phyloP scores from a whole-genome alignment of 352 stramenopile genomes.

The Phytophthora sp. region DNA sequence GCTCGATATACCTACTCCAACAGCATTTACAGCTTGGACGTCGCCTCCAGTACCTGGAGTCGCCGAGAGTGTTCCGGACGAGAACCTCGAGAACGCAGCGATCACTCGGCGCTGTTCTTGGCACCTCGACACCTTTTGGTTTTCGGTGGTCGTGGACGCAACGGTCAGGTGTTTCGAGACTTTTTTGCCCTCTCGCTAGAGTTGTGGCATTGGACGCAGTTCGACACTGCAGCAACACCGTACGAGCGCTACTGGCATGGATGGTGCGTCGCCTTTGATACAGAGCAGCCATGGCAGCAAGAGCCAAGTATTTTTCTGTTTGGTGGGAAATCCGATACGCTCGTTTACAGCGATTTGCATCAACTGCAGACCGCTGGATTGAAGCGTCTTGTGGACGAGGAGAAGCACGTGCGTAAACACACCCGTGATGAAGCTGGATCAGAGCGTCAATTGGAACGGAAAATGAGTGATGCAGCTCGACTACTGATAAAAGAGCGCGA shows the following conservation, averaged over 20 bases:
- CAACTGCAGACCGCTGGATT: conserved; percentile 33
- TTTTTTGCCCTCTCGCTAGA: conserved; percentile 52
- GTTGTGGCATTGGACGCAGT: conserved; percentile 55
- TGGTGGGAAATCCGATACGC: conserved; percentile 64
- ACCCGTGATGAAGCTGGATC: neutral
- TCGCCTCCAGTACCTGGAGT: conserved; percentile 41
- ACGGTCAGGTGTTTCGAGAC: conserved; percentile 60
- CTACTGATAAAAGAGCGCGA: conserved; percentile 23
- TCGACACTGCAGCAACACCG: conserved; percentile 35
- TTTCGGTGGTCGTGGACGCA: conserved; percentile 60
- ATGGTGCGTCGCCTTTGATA: conserved; percentile 40
- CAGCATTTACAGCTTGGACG: conserved; percentile 59
- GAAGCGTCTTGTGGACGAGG: conserved; percentile 24
- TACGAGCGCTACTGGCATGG: conserved; percentile 56
- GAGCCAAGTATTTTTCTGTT: conserved; percentile 59
- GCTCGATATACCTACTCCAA: conserved; percentile 68
- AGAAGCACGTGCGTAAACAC: conserved; percentile 10
- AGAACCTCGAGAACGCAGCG: conserved; percentile 51
- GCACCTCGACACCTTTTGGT: conserved; percentile 53
- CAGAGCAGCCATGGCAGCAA: conserved; percentile 31
- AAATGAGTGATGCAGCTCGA: conserved; percentile 16
- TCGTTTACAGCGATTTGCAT: conserved; percentile 60
- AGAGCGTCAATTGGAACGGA: conserved; percentile 1
- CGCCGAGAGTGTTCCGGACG: conserved; percentile 46
- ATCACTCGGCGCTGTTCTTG: conserved; percentile 65